phyloP scores from a whole-genome alignment of 2,329 filamentous ascomycete species.

The Zalaria sp. region DNA sequence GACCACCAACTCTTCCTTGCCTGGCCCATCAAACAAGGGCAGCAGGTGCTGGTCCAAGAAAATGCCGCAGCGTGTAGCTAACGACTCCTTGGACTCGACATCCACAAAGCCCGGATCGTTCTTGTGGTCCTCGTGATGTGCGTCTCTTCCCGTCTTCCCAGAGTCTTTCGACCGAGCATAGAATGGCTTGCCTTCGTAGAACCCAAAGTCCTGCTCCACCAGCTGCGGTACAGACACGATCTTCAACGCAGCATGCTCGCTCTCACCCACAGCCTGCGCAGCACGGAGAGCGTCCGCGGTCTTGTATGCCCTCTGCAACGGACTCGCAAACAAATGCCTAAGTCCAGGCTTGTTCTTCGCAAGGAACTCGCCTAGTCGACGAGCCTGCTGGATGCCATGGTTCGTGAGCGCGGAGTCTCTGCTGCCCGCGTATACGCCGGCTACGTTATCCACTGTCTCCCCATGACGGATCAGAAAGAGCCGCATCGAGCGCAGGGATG shows the following conservation, averaged over 20 bases:
- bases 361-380: constrained; percentile 53
- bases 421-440: constrained; percentile 62
- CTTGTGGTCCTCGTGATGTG: constrained; percentile 24
- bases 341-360: constrained; percentile 50
- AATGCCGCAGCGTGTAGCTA: constrained; percentile 46
- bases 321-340: constrained; percentile 61
- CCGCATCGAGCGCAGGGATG: constrained; percentile 30
- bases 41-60: constrained; percentile 55
- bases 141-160: constrained; percentile 22
- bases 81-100: constrained; percentile 53
- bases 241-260: constrained; percentile 9
- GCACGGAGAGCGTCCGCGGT: constrained; percentile 55
- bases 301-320: constrained; percentile 57
- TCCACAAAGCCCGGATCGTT: constrained; percentile 34
- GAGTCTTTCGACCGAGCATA: constrained; percentile 23
- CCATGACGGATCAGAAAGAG: constrained; percentile 74
- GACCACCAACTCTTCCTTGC: constrained; percentile 27
- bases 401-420: constrained; percentile 70
- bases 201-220: constrained; percentile 63
- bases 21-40: constrained; percentile 34
- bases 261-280: constrained; percentile 28
- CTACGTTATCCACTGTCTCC: constrained; percentile 83
- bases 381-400: constrained; percentile 70
- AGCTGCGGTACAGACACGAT: constrained; percentile 36
- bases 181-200: constrained; percentile 51